These are phyloP conservation scores for Trichoderma koningiopsis DNA, from an alignment of 2,329 filamentous ascomycete genomes.

Conservation along the genomic window DNA sequence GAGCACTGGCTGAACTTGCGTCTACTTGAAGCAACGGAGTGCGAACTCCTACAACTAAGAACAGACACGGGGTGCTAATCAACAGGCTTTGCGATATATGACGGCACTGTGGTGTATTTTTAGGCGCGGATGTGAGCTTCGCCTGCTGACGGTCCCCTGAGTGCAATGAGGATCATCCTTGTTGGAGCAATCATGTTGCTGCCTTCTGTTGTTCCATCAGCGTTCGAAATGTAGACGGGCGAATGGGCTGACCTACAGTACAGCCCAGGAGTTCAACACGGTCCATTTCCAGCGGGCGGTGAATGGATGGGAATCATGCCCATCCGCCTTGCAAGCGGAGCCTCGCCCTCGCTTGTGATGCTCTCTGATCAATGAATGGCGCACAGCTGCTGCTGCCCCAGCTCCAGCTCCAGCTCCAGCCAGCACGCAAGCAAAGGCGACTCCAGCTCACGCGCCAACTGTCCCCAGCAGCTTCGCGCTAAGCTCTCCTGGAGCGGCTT, in stretches of 20 bases:
- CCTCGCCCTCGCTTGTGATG: conserved; percentile 9
- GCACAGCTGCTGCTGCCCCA: conserved; percentile 9
- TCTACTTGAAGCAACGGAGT: background rate
- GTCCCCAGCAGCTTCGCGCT: conserved; percentile 14
- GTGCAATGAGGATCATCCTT: conserved; percentile 10
- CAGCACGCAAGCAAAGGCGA: background rate
- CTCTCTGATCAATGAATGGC: conserved; percentile 18
- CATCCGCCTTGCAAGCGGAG: conserved; percentile 22
- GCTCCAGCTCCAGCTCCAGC: background rate
- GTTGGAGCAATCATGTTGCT: background rate
- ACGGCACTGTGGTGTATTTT: conserved; percentile 5
- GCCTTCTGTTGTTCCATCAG: conserved; percentile 12
- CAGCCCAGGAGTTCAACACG: background rate
- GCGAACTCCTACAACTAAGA: background rate
- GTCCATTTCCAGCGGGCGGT: conserved; percentile 14
- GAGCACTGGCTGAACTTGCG: background rate
- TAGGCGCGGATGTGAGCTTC: conserved; percentile 18
- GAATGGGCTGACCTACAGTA: conserved; percentile 20
- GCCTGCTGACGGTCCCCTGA: conserved; percentile 21
- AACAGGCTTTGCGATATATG: background rate
- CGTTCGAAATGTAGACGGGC: conserved; percentile 10
- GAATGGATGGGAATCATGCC: background rate
- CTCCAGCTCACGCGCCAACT: conserved; percentile 22
- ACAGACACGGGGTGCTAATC: background rate
- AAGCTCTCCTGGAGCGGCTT: background rate